phyloP scores from a whole-genome alignment of 371 early-diverging fungal genomes.

The Actinomucor elegans region DNA sequence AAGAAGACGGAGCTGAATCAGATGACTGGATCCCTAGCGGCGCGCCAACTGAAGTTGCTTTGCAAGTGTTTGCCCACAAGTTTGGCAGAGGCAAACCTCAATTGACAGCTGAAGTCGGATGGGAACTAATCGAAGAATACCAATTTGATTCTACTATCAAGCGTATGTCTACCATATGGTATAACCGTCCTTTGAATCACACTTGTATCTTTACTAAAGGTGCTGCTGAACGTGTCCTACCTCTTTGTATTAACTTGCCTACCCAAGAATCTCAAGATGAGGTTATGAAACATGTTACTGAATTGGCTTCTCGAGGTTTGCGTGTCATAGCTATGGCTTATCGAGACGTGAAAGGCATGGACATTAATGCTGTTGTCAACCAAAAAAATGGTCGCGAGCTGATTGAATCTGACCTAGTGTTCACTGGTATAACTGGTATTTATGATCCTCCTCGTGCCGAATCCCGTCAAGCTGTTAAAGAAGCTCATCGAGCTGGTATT shows the following conservation, averaged over 20 bases:
- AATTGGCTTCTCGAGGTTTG: conserved; percentile 31
- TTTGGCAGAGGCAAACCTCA: conserved; percentile 59
- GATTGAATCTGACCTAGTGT: conserved; percentile 69
- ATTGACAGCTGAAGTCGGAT: conserved; percentile 38
- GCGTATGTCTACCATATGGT: conserved; percentile 65
- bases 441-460: conserved; percentile 88
- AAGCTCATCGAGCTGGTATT: conserved; percentile 91
- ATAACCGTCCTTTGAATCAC: conserved; percentile 16
- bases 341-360: conserved; percentile 30
- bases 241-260: conserved; percentile 47
- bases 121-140: conserved; percentile 68
- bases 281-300: conserved; percentile 19
- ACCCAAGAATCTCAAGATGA: conserved; percentile 16
- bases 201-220: conserved; percentile 55
- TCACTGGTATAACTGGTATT: conserved; percentile 88
- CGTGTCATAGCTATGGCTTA: conserved; percentile 67
- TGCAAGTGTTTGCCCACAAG: conserved; percentile 74
- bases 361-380: not conserved
- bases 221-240: conserved; percentile 70
- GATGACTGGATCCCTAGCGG: conserved; percentile 60
- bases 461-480: conserved; percentile 70
- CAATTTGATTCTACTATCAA: conserved; percentile 80
- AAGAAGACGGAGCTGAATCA: conserved; percentile 27
- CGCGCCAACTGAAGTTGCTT: conserved; percentile 72
- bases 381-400: not conserved